Conservation (phyloP, 768 basidiomycete species). For the Hydnum rufescens region DNA sequence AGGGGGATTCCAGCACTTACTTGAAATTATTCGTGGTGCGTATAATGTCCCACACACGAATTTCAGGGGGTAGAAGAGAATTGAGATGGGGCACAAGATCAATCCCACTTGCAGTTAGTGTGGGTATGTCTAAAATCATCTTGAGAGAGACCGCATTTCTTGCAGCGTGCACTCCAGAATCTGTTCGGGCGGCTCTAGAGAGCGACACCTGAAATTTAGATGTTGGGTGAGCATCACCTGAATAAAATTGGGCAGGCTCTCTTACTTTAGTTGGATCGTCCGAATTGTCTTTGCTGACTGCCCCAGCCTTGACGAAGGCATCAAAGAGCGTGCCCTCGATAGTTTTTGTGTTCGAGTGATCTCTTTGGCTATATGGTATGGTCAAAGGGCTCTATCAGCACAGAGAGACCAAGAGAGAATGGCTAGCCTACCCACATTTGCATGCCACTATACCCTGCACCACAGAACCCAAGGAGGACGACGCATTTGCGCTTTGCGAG, state of each 20-base stretch:
- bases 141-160: constrained; percentile 87
- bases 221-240: background rate
- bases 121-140: constrained; percentile 62
- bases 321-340: constrained; percentile 83
- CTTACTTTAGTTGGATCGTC: constrained; percentile 70
- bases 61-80: constrained; percentile 71
- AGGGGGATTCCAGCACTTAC: constrained; percentile 9
- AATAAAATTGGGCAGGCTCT: background rate
- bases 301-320: constrained; percentile 74
- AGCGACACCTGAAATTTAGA: constrained; percentile 40
- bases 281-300: constrained; percentile 87
- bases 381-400: background rate
- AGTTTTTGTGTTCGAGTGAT: constrained; percentile 50
- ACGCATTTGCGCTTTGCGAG: constrained; percentile 72
- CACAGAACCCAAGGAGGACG: constrained; percentile 76
- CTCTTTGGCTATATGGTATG: constrained; percentile 6
- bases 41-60: constrained; percentile 82
- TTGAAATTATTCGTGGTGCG: constrained; percentile 26
- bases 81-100: constrained; percentile 63
- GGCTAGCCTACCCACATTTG: constrained; percentile 55
- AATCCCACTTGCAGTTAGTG: constrained; percentile 20
- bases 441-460: constrained; percentile 84
- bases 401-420: background rate
- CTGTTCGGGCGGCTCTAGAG: constrained; percentile 84
- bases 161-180: constrained; percentile 93